These are phyloP conservation scores for Celoporthe dispersa DNA, from an alignment of 2,329 filamentous ascomycete species.

Conservation along the genomic window DNA sequence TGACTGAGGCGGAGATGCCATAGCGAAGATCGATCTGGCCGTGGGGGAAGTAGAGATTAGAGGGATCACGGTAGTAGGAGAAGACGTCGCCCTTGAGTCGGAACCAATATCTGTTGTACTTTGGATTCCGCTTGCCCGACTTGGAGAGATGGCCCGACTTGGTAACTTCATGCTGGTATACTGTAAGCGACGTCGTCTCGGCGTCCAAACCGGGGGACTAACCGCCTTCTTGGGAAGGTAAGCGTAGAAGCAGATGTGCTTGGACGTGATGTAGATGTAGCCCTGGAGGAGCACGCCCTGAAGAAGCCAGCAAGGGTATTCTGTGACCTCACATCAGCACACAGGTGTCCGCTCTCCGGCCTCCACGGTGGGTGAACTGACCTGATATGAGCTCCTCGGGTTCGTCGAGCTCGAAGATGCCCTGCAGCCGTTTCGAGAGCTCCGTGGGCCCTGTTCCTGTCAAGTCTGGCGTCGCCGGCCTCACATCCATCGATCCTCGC, in stretches of 20 bases:
- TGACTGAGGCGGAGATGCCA: slow-evolving; percentile 81
- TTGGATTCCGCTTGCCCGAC: slow-evolving; percentile 83
- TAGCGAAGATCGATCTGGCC: slow-evolving; percentile 93
- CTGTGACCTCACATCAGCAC: slow-evolving; percentile 46
- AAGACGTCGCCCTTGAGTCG: slow-evolving; percentile 88
- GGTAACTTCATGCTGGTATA: slow-evolving; percentile 66
- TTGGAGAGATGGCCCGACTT: slow-evolving; percentile 92
- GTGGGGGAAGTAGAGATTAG: slow-evolving; percentile 87
- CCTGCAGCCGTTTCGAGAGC: slow-evolving; percentile 73
- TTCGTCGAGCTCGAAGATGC: slow-evolving; percentile 83
- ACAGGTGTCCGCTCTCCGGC: background rate
- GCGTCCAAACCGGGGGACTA: slow-evolving; percentile 40
- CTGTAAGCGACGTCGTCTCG: slow-evolving; percentile 17
- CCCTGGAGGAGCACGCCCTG: slow-evolving; percentile 92
- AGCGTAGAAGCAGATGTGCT: slow-evolving; percentile 95
- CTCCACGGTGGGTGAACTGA: slow-evolving; percentile 37
- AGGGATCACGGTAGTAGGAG: slow-evolving; percentile 83
- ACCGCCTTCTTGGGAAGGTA: slow-evolving; percentile 93
- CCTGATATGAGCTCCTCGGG: slow-evolving; percentile 84
- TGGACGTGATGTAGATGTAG: slow-evolving; percentile 92
- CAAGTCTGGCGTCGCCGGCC: slow-evolving; percentile 36
- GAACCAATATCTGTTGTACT: slow-evolving; percentile 92
- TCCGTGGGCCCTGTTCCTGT: slow-evolving; percentile 54
- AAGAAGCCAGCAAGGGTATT: slow-evolving; percentile 92
- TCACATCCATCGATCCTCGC: slow-evolving; percentile 46